Percentiles rank a stretch among this genome's conserved stretches.
phyloP scores from a whole-genome alignment of 768 basidiomycete species.

The Suillus placidus region DNA sequence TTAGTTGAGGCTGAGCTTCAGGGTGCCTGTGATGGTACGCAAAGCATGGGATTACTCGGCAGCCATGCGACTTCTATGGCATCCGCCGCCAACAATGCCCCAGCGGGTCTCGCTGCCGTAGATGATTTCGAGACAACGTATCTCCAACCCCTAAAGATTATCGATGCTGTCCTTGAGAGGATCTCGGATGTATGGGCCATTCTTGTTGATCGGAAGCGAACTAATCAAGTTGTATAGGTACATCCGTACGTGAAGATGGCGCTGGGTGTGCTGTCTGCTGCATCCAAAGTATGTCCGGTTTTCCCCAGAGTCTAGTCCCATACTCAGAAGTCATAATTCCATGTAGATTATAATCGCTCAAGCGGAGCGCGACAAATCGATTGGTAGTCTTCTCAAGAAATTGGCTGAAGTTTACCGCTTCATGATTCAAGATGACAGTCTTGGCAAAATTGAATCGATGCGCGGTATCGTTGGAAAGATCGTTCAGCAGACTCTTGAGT shows the following conservation, averaged over 20 bases:
- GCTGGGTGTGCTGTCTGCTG: conserved; percentile 3
- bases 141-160: conserved; percentile 8
- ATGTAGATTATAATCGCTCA: conserved; percentile 10
- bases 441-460: neutral
- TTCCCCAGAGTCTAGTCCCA: too few species aligned
- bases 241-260: conserved; percentile 13
- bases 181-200: neutral
- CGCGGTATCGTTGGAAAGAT: conserved; percentile 9
- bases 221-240: neutral
- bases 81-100: neutral
- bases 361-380: conserved; percentile 1
- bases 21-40: neutral
- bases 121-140: conserved; percentile 2
- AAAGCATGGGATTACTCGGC: neutral
- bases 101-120: neutral
- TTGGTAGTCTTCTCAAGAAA: neutral
- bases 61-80: neutral
- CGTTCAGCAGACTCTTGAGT: conserved; percentile 26
- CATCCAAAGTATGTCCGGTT: neutral
- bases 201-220: neutral
- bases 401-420: conserved; percentile 4
- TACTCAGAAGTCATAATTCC: neutral
- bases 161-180: neutral
- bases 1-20: neutral
- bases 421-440: neutral